These are phyloP conservation scores for Penicillium nucicola DNA, from an alignment of 495 filamentous ascomycete genomes.

Conservation along the genomic window DNA sequence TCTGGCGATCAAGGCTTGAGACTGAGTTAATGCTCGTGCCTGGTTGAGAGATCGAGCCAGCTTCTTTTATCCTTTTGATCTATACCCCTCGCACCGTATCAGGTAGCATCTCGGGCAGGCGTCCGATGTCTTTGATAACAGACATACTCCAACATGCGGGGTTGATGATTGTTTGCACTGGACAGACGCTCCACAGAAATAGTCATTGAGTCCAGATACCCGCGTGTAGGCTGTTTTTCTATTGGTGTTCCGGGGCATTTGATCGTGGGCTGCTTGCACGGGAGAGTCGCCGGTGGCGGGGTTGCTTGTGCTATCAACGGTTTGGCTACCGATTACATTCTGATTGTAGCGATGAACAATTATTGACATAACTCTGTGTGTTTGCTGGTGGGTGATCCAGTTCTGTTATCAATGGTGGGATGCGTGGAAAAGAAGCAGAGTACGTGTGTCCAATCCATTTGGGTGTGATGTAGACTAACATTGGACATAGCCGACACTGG, in stretches of 20 bases:
- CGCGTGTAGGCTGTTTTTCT: not conserved
- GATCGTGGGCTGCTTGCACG: not conserved
- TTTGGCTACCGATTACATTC: conserved; percentile 1
- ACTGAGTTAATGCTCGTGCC: not conserved
- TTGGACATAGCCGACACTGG: too few relatives aligned
- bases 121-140: not conserved
- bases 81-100: not conserved
- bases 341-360: not conserved
- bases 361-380: not conserved
- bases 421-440: too few relatives aligned
- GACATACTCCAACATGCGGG: conserved; percentile 1
- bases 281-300: conserved; percentile 6
- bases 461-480: too few relatives aligned
- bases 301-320: conserved; percentile 4
- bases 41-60: not conserved
- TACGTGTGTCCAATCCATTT: too few relatives aligned
- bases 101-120: conserved; percentile 2
- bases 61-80: conserved; percentile 1
- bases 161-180: not conserved
- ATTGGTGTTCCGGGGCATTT: not conserved
- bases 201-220: not conserved
- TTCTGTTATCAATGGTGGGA: too few relatives aligned
- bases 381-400: too few relatives aligned
- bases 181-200: not conserved
- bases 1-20: not conserved